Evolutionary conservation across 371 early-diverging fungal species (phyloP), one percentile per base, ranked within the genome.

Genomic region (Mucor indicus): DNA sequence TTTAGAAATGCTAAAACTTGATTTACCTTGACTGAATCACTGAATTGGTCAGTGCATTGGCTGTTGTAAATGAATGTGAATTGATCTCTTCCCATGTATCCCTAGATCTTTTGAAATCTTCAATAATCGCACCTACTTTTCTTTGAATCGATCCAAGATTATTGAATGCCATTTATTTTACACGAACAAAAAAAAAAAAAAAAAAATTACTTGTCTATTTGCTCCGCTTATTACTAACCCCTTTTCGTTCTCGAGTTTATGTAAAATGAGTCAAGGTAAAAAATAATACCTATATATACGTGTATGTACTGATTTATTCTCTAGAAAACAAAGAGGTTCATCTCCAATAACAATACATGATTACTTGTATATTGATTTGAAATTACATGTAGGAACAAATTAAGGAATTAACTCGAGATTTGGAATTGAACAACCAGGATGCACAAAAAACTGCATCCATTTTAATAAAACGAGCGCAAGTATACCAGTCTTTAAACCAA

Each of bases 41-140:
- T 1, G 69, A 31, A 55, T 75, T 75, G 22, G 66, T 60, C 5
- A 75, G 44, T 8, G 50, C 44, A 37, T 68, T 70, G 3, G 64
- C 75, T 16, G 22, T 17, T 11, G 71, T 49, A 19, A 70, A 68
- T 2, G 57, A 60, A 37, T 75, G 67, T 2, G 53, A 38, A 37
- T 68, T 66, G n/a, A 75, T 50, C 38, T 70, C 71, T 11, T 66
- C 41, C 75, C 75, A 75, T 15, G 45, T 57, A 11, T 47, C 40
- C 6, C 67, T 50, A 17, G 71, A 43, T 19, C 64, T 62, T 24
- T 62, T 58, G 33, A 70, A 63, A 2, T 75, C 75, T 36, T 62
- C 56, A 13, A 75, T 42, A 9, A 66, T 17, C 2, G 69, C 54
- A 23, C 54, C 48, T 1, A 75, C 24, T 11, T 62, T 60, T 39